These are phyloP conservation scores for Verticillium nonalfalfae DNA, from an alignment of 2,329 filamentous ascomycete species.

Conservation along the genomic window DNA sequence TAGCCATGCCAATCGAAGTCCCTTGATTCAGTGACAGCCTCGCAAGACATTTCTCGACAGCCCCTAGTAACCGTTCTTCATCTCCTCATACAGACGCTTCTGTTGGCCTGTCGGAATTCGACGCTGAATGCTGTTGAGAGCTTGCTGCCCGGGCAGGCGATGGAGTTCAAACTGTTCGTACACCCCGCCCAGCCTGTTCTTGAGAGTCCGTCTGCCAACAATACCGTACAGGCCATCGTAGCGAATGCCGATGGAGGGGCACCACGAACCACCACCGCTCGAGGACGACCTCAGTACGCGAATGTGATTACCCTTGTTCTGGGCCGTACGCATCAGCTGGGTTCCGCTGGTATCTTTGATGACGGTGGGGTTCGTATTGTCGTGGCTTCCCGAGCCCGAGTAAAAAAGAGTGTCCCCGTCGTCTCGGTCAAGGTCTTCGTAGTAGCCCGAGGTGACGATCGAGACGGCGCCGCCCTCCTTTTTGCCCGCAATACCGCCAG, in stretches of 20 bases:
- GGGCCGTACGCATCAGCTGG: conserved; percentile 13
- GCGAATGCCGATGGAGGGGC: conserved; percentile 20
- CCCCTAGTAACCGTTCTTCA: conserved; percentile 12
- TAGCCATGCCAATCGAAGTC: too few relatives aligned
- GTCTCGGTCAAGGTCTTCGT: conserved; percentile 19
- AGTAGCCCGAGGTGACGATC: conserved; percentile 39
- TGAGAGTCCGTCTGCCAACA: not conserved
- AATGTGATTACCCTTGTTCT: conserved; percentile 10
- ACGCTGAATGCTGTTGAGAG: not conserved
- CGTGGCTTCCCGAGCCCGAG: conserved; percentile 16
- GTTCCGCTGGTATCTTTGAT: conserved; percentile 8
- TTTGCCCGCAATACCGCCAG: conserved; percentile 45
- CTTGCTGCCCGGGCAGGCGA: conserved; percentile 6
- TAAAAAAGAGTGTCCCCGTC: conserved; percentile 15
- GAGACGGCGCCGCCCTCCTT: conserved; percentile 40
- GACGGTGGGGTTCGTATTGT: conserved; percentile 7
- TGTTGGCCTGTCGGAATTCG: conserved; percentile 5
- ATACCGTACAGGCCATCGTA: conserved; percentile 29
- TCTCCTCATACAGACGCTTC: conserved; percentile 6
- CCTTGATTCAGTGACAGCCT: too few relatives aligned
- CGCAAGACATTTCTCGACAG: not conserved
- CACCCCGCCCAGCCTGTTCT: conserved; percentile 13
- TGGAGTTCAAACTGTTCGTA: conserved; percentile 9
- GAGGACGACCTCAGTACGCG: conserved; percentile 21
- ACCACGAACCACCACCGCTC: conserved; percentile 2